Conservation (phyloP, 164 flowering plant genomes). For the Santalum album region DNA sequence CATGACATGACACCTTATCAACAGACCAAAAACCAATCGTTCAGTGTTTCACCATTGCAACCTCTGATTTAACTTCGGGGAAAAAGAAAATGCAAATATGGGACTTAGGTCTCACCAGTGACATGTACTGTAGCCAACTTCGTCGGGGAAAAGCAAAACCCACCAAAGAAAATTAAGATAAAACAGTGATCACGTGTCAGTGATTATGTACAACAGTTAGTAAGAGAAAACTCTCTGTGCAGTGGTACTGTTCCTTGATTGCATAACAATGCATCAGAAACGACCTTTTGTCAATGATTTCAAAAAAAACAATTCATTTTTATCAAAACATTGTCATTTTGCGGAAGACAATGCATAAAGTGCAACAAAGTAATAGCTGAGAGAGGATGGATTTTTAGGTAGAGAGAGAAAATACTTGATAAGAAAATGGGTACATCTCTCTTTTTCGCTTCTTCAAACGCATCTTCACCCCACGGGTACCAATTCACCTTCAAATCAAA, state of each 20-base stretch:
- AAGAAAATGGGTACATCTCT: conserved; percentile 82
- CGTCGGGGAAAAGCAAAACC: conserved; percentile 10
- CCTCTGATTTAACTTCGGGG: too few species aligned
- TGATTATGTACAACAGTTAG: too few species aligned
- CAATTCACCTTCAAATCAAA: conserved; percentile 64
- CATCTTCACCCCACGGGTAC: conserved; percentile 99
- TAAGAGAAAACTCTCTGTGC: too few species aligned
- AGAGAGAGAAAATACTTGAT: conserved; percentile 42
- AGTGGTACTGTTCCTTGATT: too few species aligned
- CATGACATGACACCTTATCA: conserved; percentile 95
- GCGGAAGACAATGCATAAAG: too few species aligned
- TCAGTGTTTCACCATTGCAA: too few species aligned
- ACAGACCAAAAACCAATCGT: conserved; percentile 1
- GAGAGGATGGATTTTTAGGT: too few species aligned
- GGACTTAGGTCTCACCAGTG: conserved; percentile 84
- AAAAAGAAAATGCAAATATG: background rate
- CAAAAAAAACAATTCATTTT: too few species aligned
- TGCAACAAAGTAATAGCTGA: too few species aligned
- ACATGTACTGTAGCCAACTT: conserved; percentile 99
- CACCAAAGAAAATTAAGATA: background rate
- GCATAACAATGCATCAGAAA: too few species aligned
- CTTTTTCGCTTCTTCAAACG: conserved; percentile 68
- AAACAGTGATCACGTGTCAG: background rate
- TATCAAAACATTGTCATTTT: too few species aligned
- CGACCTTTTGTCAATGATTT: too few species aligned